These are phyloP conservation scores for Senecio squalidus DNA, from an alignment of 140 eudicot species.

Conservation along the genomic window DNA sequence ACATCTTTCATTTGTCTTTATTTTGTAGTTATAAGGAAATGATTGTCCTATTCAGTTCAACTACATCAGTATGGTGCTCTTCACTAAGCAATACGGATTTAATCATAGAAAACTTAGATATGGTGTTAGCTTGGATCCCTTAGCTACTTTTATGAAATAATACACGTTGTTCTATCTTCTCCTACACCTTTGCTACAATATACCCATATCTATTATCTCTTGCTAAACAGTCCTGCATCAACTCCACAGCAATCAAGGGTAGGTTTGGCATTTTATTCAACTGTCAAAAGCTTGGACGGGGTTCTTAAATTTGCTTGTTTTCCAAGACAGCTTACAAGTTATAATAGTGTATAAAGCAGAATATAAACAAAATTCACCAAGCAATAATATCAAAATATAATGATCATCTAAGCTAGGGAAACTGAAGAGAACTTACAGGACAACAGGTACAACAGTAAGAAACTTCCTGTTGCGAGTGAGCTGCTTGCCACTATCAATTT, in stretches of 20 bases:
- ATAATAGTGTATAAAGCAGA: background rate
- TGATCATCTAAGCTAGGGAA: background rate
- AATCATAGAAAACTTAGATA: background rate
- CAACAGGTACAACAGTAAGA: slow-evolving; percentile 85
- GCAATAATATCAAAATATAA: background rate
- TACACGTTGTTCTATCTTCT: background rate
- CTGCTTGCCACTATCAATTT: slow-evolving; percentile 83
- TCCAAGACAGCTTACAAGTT: slow-evolving; percentile 6
- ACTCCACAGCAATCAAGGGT: background rate
- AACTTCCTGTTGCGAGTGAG: slow-evolving; percentile 88
- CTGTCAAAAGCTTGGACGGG: background rate
- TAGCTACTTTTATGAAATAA: background rate
- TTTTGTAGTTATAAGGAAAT: background rate
- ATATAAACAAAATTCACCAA: background rate
- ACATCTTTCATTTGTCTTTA: background rate
- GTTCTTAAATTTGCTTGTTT: slow-evolving; percentile 4
- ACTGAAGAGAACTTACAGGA: slow-evolving; percentile 57
- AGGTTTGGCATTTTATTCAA: background rate
- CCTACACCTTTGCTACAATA: background rate
- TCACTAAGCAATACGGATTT: background rate
- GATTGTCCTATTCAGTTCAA: background rate
- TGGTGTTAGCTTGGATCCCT: slow-evolving; percentile 3
- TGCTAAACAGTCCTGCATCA: background rate
- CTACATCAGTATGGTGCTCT: background rate
- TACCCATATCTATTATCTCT: background rate